These are phyloP conservation scores for Vanrija sp. DNA, from an alignment of 1,284 basidiomycete genomes.

Conservation along the genomic window DNA sequence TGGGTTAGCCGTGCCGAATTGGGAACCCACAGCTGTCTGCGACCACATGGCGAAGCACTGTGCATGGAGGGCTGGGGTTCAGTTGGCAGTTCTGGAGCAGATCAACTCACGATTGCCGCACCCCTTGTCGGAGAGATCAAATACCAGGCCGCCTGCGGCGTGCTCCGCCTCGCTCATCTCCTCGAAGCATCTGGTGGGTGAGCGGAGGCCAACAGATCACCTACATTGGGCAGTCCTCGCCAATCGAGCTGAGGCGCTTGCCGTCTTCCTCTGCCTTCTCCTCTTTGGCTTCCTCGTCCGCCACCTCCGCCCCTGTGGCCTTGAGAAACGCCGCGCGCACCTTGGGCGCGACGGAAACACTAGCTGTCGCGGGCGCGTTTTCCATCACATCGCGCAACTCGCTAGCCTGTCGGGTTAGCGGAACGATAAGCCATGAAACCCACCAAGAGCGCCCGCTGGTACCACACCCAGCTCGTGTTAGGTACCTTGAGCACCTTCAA, in stretches of 20 bases:
- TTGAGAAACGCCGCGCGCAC: constrained; percentile 22
- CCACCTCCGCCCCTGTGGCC: constrained; percentile 21
- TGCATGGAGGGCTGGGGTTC: constrained; percentile 28
- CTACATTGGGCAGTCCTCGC: constrained; percentile 42
- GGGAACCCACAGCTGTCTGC: constrained; percentile 20
- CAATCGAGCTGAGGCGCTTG: constrained; percentile 21
- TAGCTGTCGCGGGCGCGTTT: constrained; percentile 19
- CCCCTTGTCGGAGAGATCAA: constrained; percentile 26
- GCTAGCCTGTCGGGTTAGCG: not conserved
- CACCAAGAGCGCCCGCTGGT: constrained; percentile 35
- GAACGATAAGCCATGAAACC: not conserved
- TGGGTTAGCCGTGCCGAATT: not conserved
- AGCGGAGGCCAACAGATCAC: not conserved
- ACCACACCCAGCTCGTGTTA: constrained; percentile 21
- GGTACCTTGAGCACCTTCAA: constrained; percentile 39
- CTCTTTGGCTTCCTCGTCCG: constrained; percentile 1
- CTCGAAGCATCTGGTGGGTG: constrained; percentile 29
- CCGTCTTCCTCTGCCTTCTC: constrained; percentile 1
- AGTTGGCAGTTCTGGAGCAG: not conserved
- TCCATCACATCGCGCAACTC: not conserved
- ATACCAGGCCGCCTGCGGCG: constrained; percentile 19
- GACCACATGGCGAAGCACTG: constrained; percentile 38
- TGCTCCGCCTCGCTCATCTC: constrained; percentile 32
- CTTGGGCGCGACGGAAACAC: constrained; percentile 12
- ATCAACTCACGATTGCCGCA: constrained; percentile 34